Conservation (phyloP, 371 early-diverging fungal genomes). For the Chytridiales sp. region DNA sequence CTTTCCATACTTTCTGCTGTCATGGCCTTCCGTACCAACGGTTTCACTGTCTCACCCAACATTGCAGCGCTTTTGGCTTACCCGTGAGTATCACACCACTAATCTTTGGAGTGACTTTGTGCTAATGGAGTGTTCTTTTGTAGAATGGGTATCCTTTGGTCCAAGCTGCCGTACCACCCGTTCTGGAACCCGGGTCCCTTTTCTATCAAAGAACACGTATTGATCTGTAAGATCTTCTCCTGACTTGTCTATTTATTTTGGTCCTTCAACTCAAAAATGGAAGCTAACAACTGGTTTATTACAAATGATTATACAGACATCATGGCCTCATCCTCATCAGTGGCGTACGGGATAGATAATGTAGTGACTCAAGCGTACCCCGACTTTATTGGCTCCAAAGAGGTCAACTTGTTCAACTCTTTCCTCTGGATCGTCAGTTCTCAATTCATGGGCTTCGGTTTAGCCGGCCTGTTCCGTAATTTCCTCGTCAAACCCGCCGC, state of each 20-base stretch:
- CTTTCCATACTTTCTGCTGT: conserved; percentile 10
- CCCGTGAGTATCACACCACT: too few relatives aligned
- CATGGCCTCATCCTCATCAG: conserved; percentile 63
- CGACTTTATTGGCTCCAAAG: conserved; percentile 9
- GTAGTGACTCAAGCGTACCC: conserved; percentile 8
- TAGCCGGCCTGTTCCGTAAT: conserved; percentile 72
- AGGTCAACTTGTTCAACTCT: conserved; percentile 6
- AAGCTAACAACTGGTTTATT: not conserved
- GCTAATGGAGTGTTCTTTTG: conserved; percentile 2
- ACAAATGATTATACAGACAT: conserved; percentile 44
- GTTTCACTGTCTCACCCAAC: too few relatives aligned
- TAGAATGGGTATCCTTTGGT: conserved; percentile 35
- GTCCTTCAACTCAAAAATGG: too few relatives aligned
- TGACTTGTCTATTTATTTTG: conserved; percentile 8
- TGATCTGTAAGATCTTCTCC: conserved; percentile 19
- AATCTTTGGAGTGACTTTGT: not conserved
- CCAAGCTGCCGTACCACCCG: conserved; percentile 40
- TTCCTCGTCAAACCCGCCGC: conserved; percentile 72
- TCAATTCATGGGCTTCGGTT: conserved; percentile 76
- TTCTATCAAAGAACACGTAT: conserved; percentile 42
- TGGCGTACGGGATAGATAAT: too few relatives aligned
- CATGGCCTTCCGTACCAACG: conserved; percentile 24
- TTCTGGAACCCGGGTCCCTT: conserved; percentile 46
- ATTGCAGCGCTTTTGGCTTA: too few relatives aligned
- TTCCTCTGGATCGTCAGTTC: conserved; percentile 57